Conservation (phyloP, 164 flowering plant species). For the Liriodendron chinense region DNA sequence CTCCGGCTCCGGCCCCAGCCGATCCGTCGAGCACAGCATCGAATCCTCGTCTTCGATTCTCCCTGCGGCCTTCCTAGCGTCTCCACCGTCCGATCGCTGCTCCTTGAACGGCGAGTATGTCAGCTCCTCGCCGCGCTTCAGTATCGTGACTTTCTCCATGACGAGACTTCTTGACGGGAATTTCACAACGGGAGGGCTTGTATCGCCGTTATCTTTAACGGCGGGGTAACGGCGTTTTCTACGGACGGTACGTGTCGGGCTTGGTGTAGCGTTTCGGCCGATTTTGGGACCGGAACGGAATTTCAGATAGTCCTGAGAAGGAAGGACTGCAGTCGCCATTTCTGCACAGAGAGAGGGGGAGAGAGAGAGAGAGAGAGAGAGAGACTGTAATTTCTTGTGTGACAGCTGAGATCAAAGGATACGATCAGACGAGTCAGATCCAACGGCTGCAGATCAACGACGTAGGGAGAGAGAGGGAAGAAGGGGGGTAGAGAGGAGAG, state of each 20-base stretch:
- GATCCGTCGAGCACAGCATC: conserved; percentile 3
- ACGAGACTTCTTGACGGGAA: conserved; percentile 1
- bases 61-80: background rate
- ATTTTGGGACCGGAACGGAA: background rate
- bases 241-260: conserved; percentile 2
- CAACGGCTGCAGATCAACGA: too few relatives aligned
- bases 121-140: conserved; percentile 17
- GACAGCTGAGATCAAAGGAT: background rate
- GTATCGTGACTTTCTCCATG: conserved; percentile 14
- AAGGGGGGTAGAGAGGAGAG: background rate
- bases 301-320: conserved; percentile 8
- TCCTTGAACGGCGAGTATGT: background rate
- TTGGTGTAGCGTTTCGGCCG: background rate
- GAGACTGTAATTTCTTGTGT: background rate
- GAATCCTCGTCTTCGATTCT: background rate
- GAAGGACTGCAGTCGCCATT: conserved; percentile 10
- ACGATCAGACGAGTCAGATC: background rate
- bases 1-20: conserved; percentile 17
- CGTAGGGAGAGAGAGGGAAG: background rate
- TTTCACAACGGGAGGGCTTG: background rate
- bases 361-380: background rate
- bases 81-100: background rate
- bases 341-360: background rate
- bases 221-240: conserved; percentile 4
- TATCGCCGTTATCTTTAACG: background rate